Evolutionary conservation across 768 basidiomycete genomes (phyloP).

Genomic region (Trametes coccinea): DNA sequence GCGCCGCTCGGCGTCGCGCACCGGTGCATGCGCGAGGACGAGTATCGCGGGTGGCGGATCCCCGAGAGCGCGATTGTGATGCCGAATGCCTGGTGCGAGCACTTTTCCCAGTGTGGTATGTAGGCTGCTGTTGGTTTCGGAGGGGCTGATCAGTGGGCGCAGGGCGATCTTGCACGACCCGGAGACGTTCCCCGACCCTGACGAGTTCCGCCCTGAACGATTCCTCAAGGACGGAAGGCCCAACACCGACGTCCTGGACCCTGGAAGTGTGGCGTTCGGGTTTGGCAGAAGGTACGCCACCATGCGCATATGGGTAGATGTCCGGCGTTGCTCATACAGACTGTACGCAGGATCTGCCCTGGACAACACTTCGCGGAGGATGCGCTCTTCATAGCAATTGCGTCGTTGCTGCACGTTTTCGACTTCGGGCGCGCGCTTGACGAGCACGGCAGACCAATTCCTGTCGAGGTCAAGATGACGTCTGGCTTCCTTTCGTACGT

Average conservation of each 20-base stretch:
- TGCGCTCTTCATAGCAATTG: conserved; percentile 19
- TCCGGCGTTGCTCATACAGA: background rate
- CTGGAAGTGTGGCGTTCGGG: conserved; percentile 27
- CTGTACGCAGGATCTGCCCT: conserved; percentile 17
- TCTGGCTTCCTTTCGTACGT: conserved; percentile 15
- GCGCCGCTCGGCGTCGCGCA: conserved; percentile 27
- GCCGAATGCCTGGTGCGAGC: background rate
- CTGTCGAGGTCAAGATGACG: background rate
- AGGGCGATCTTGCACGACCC: conserved; percentile 57
- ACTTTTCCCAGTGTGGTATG: conserved; percentile 3
- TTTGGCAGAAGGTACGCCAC: conserved; percentile 23
- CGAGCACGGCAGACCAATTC: conserved; percentile 10
- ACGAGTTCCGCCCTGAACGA: conserved; percentile 51
- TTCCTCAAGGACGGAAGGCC: conserved; percentile 36
- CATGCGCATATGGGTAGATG: background rate
- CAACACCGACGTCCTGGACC: conserved; percentile 12
- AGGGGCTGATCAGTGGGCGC: background rate
- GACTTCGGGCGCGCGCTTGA: conserved; percentile 12
- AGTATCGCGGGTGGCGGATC: conserved; percentile 41
- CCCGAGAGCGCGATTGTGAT: conserved; percentile 32
- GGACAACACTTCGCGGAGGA: conserved; percentile 17
- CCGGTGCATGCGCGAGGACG: conserved; percentile 39
- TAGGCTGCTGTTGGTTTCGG: background rate
- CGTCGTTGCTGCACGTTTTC: conserved; percentile 15
- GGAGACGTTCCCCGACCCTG: conserved; percentile 44